Base-by-base conservation (phyloP, 2,329 filamentous ascomycete genomes). In the Nemania serpens region DNA sequence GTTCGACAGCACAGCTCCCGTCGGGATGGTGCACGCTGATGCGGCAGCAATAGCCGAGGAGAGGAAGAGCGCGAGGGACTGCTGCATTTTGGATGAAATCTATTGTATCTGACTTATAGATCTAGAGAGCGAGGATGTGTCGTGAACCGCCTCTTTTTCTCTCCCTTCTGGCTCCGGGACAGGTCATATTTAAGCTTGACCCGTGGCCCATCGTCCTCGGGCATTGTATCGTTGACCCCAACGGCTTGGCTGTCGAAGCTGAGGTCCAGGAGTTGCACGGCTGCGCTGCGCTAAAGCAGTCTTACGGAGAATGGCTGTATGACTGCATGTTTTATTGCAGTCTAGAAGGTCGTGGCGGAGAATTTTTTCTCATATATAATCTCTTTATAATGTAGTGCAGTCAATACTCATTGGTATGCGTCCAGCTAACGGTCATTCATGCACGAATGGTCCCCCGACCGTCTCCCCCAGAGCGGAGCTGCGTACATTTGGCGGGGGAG, bases 11-110 rank as follows among this genome's bases (percentile, higher is more conserved):
- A 68, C 43, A 1, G 69, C 55, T 5, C 61, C 66, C 0, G 62
- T 54, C 0, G 75, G 75, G 45, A 76, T 69, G 12, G 62, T 66
- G 59, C 75, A 77, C 33, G 72, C 73, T 43, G 59, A 58, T 17
- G 66, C 33, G 48, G 62, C 63, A 17, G 65, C 37, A 41, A 64
- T 54, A 17, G 58, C 65, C 2, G 60, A 62, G 22, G 58, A 42
- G n/a, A 69, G 55, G 29, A 62, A 18, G 5, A 58, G 50, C 29
- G 59, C 34, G 41, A 61, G 46, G 12, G 53, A 53, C 20, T 50
- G 52, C 45, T 58, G 36, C 60, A 63, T 59, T 61, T 33, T 47
- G 1, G 11, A 29, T 29, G 25, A 29, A 29, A 29, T 29, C 25
- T 29, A 29, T 29, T 29, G 5, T 45, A 11, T 25, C 18, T 45